A percentile compares a stretch with the other conserved stretches of the same genome.
phyloP scores from a whole-genome alignment of 768 basidiomycete genomes.

The Termitomyces sp. region DNA sequence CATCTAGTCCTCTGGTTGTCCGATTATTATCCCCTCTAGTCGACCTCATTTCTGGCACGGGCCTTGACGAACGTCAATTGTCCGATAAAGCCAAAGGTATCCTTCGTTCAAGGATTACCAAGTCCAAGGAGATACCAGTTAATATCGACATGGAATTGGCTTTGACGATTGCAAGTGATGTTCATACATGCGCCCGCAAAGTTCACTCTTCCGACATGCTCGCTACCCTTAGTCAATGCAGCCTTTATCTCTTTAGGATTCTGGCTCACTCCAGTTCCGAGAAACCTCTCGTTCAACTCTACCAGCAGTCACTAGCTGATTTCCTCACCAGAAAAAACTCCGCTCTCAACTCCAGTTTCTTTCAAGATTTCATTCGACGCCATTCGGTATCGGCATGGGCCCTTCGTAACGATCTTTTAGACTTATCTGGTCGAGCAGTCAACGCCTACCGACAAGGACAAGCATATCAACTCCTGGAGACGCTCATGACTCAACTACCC shows the following conservation, averaged over 20 bases:
- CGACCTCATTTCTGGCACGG: constrained; percentile 63
- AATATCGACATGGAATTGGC: constrained; percentile 41
- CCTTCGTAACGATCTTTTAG: constrained; percentile 57
- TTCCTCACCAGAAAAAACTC: constrained; percentile 83
- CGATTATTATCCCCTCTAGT: constrained; percentile 74
- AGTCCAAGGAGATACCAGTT: constrained; percentile 64
- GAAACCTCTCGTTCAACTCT: constrained; percentile 47
- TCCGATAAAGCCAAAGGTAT: constrained; percentile 84
- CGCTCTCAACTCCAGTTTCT: constrained; percentile 65
- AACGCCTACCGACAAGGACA: constrained; percentile 79
- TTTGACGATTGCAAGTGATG: constrained; percentile 47
- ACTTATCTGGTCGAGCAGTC: constrained; percentile 52
- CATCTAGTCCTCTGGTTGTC: constrained; percentile 65
- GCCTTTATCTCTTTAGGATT: constrained; percentile 64
- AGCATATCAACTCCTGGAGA: constrained; percentile 66
- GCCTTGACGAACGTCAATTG: constrained; percentile 82
- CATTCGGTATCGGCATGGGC: constrained; percentile 64
- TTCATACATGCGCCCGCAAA: constrained; percentile 74
- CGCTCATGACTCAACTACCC: constrained; percentile 55
- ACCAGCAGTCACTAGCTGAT: constrained; percentile 66
- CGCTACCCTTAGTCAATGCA: constrained; percentile 63
- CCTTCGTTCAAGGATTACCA: constrained; percentile 68
- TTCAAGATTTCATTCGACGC: constrained; percentile 73
- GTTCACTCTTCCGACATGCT: constrained; percentile 59
- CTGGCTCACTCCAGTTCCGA: constrained; percentile 38